Evolutionary conservation across 441 rosid species (phyloP).

Genomic region (Biscutella laevigata): DNA sequence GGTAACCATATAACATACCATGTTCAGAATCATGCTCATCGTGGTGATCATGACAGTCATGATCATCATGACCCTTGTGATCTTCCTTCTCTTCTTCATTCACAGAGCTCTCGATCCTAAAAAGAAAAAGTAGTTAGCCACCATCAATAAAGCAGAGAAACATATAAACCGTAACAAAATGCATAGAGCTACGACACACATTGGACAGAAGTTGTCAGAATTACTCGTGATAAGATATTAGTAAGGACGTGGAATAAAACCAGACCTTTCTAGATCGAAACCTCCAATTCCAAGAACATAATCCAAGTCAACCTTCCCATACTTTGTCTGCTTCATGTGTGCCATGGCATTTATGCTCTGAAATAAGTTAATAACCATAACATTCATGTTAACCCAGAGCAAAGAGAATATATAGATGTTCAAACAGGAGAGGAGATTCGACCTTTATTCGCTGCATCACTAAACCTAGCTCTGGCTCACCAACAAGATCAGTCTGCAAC

Average conservation of each 20-base stretch:
- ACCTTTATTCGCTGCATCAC: conserved; percentile 75
- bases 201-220: no score
- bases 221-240: conserved; percentile 6
- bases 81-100: conserved; percentile 46
- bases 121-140: no score
- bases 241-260: conserved; percentile 15
- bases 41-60: conserved; percentile 25
- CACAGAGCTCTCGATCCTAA: conserved; percentile 80
- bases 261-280: conserved; percentile 88
- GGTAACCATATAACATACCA: conserved; percentile 2
- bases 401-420: not conserved
- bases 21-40: no score
- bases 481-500: conserved; percentile 80
- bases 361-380: conserved; percentile 14
- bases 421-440: conserved; percentile 3
- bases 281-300: conserved; percentile 98
- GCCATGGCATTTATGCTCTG: conserved; percentile 83
- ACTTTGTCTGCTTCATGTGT: conserved; percentile 57
- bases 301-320: conserved; percentile 86
- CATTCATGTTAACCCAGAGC: not conserved
- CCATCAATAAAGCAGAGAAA: no score
- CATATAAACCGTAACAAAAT: conserved; percentile 1
- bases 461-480: conserved; percentile 48
- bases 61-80: conserved; percentile 37
- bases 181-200: conserved; percentile 8